Percentiles rank a stretch among this genome's conserved stretches.
Conservation (phyloP, 495 filamentous ascomycete species). For the Xylaria curta region DNA sequence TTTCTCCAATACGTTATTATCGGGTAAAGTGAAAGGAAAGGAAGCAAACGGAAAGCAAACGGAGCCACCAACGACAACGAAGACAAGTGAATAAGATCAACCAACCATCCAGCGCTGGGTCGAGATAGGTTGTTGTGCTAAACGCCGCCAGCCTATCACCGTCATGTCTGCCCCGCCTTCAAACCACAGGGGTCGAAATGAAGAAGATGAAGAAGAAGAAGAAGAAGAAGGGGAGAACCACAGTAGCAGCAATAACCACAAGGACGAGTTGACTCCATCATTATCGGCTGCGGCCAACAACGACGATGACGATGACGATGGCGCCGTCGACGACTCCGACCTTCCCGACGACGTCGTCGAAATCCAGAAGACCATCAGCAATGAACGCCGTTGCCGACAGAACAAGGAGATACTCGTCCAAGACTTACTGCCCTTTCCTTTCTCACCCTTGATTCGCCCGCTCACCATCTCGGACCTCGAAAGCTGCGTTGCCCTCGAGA, state of each 20-base stretch:
- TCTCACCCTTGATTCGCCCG: conserved; percentile 68
- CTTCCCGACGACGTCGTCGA: conserved; percentile 26
- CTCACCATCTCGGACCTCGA: conserved; percentile 77
- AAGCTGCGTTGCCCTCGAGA: conserved; percentile 77
- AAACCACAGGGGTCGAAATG: background rate
- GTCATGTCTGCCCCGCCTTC: conserved; percentile 10
- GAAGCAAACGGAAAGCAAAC: background rate
- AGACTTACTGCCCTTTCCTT: conserved; percentile 41
- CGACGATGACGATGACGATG: conserved; percentile 26
- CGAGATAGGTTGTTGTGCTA: background rate
- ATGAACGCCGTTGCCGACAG: conserved; percentile 21
- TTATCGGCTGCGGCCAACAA: conserved; percentile 24
- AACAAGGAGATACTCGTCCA: conserved; percentile 20
- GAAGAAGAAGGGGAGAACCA: background rate
- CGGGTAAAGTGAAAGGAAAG: background rate
- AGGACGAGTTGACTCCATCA: background rate
- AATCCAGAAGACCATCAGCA: conserved; percentile 23
- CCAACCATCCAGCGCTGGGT: background rate
- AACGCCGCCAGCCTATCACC: background rate
- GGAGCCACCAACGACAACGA: background rate
- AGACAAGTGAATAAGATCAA: background rate
- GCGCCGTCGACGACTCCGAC: conserved; percentile 33
- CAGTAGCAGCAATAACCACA: background rate
- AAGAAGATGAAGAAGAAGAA: background rate
- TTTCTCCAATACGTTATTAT: background rate